These are phyloP conservation scores for Hortiboletus campestris DNA, from an alignment of 768 basidiomycete species.

Conservation along the genomic window DNA sequence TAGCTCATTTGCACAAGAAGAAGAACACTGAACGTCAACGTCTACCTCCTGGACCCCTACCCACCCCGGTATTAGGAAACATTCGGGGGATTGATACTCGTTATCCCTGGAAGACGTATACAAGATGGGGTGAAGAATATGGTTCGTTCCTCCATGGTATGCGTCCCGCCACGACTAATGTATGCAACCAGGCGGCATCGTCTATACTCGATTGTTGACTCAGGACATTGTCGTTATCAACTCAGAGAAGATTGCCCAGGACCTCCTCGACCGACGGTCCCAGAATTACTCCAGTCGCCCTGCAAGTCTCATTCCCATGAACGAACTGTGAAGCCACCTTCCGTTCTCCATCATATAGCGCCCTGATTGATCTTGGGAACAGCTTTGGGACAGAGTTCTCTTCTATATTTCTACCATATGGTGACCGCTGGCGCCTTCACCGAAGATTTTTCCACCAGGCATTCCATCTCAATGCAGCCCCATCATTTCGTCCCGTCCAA, in stretches of 20 bases:
- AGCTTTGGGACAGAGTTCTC: conserved; percentile 27
- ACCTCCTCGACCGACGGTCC: conserved; percentile 23
- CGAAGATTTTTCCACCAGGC: conserved; percentile 37
- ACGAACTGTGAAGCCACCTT: conserved; percentile 17
- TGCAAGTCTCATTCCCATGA: conserved; percentile 9
- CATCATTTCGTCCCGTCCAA: conserved; percentile 34
- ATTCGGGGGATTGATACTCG: conserved; percentile 14
- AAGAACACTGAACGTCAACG: conserved; percentile 2
- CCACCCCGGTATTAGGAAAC: conserved; percentile 21
- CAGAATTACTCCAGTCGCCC: conserved; percentile 26
- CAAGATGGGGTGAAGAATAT: conserved; percentile 20
- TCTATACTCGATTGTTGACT: conserved; percentile 23
- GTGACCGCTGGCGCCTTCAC: conserved; percentile 29
- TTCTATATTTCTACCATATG: conserved; percentile 26
- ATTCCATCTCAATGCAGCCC: conserved; percentile 29
- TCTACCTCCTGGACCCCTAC: conserved; percentile 24
- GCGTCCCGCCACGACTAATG: background rate
- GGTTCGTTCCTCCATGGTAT: conserved; percentile 8
- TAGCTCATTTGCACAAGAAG: conserved; percentile 9
- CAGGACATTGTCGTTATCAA: conserved; percentile 27
- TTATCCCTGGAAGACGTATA: conserved; percentile 23
- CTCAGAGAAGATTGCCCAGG: conserved; percentile 25
- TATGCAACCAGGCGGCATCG: conserved; percentile 15
- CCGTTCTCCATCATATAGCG: background rate
- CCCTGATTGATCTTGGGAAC: background rate